These are phyloP conservation scores for Umbilicaria muhlenbergii DNA, from an alignment of 495 filamentous ascomycete genomes.

Conservation along the genomic window DNA sequence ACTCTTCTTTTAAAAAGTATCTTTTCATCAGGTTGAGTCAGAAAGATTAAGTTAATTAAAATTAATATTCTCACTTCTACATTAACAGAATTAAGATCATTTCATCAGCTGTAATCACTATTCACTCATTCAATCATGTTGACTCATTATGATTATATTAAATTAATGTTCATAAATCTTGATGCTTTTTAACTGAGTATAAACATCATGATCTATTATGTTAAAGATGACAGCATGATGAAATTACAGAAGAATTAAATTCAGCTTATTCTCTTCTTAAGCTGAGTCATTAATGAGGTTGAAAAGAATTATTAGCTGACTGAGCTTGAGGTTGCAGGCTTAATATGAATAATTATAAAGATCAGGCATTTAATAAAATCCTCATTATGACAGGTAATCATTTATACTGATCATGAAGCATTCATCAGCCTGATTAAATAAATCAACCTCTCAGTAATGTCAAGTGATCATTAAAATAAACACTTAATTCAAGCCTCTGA, in stretches of 20 bases:
- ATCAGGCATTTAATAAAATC: too few species aligned
- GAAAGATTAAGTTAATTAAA: too few species aligned
- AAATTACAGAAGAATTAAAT: not conserved
- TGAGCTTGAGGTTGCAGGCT: conserved; percentile 1
- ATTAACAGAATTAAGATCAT: not conserved
- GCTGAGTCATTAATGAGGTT: conserved; percentile 1
- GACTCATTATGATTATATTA: not conserved
- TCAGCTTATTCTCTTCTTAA: conserved; percentile 2
- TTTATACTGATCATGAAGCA: too few species aligned
- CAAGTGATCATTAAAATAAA: not conserved
- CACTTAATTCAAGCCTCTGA: not conserved
- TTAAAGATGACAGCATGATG: not conserved
- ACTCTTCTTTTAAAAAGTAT: not conserved
- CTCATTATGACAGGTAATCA: too few species aligned
- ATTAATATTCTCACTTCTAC: not conserved
- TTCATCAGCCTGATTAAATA: too few species aligned
- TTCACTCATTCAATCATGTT: not conserved
- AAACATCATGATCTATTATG: conserved; percentile 6
- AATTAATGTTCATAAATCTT: not conserved
- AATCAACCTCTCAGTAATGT: not conserved
- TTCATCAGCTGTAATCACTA: not conserved
- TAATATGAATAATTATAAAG: not conserved
- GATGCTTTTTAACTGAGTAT: conserved; percentile 1
- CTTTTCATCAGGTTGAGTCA: too few species aligned
- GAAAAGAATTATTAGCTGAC: conserved; percentile 7